These are phyloP conservation scores for Claviceps pazoutovae DNA, from an alignment of 2,329 filamentous ascomycete genomes.

Conservation along the genomic window DNA sequence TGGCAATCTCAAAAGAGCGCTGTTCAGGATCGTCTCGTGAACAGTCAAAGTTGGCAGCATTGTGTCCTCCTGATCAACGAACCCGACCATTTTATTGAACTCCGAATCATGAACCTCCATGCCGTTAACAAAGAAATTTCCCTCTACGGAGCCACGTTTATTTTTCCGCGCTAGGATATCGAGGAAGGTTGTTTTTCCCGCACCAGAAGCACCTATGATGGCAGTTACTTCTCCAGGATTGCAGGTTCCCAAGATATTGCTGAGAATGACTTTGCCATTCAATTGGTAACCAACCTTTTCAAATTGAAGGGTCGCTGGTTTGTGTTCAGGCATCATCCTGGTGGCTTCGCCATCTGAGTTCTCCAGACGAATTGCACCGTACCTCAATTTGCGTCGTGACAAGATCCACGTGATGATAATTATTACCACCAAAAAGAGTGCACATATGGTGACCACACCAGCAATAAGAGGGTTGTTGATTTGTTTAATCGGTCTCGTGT, in stretches of 20 bases:
- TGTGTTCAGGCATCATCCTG: conserved; percentile 83
- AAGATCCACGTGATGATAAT: conserved; percentile 80
- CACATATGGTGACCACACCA: conserved; percentile 73
- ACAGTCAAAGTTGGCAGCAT: conserved; percentile 93
- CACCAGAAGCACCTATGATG: conserved; percentile 96
- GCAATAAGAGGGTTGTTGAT: conserved; percentile 97
- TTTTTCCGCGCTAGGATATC: conserved; percentile 96
- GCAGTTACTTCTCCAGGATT: conserved; percentile 90
- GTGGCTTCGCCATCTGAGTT: conserved; percentile 80
- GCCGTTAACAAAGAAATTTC: conserved; percentile 86
- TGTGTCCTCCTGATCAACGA: conserved; percentile 96
- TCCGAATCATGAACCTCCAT: conserved; percentile 74
- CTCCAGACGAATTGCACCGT: conserved; percentile 67
- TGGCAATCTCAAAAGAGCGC: conserved; percentile 80
- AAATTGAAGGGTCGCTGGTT: conserved; percentile 77
- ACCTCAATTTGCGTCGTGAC: conserved; percentile 55
- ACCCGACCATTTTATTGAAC: conserved; percentile 85
- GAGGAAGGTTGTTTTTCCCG: conserved; percentile 92
- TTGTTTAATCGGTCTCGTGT: conserved; percentile 72
- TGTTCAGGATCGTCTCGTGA: conserved; percentile 93
- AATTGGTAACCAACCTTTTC: conserved; percentile 76
- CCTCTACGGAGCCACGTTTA: conserved; percentile 66
- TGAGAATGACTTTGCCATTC: conserved; percentile 77
- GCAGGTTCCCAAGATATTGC: conserved; percentile 70
- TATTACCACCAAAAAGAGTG: conserved; percentile 76